Conservation (phyloP, 768 basidiomycete genomes). For the Psilocybe azurescens region DNA sequence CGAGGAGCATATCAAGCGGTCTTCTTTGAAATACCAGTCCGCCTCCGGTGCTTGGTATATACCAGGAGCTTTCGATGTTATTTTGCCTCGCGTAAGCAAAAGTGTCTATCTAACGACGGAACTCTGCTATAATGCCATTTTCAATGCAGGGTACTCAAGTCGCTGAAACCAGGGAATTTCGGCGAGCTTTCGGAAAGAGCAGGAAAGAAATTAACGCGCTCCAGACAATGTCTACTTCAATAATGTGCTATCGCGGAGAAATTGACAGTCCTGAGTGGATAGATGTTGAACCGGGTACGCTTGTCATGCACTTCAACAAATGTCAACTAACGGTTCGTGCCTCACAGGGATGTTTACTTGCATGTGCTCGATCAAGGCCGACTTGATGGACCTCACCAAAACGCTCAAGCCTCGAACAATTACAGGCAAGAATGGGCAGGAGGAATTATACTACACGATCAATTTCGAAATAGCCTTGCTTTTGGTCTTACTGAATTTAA, state of each 20-base stretch:
- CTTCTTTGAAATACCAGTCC: not conserved
- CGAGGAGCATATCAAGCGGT: constrained; percentile 6
- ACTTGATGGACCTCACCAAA: constrained; percentile 3
- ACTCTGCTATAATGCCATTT: not conserved
- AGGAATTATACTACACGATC: constrained; percentile 5
- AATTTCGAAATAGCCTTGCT: constrained; percentile 11
- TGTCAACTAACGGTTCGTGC: not conserved
- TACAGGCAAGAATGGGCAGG: not conserved
- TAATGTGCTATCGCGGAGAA: constrained; percentile 21
- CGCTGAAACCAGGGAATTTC: constrained; percentile 26
- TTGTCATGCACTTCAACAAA: not conserved
- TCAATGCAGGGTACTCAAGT: constrained; percentile 26
- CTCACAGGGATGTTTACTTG: constrained; percentile 7
- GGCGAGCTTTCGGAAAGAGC: constrained; percentile 18
- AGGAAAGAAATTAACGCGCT: constrained; percentile 9
- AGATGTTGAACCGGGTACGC: constrained; percentile 18
- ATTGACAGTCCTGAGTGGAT: constrained; percentile 18
- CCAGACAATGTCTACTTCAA: not conserved
- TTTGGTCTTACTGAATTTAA: constrained; percentile 17
- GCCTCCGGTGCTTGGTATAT: constrained; percentile 5
- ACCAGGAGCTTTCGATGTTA: constrained; percentile 7
- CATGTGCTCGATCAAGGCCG: constrained; percentile 9
- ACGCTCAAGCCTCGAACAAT: not conserved
- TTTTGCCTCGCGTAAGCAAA: constrained; percentile 5
- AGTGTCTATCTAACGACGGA: not conserved